Conservation (phyloP, 2,329 filamentous ascomycete genomes). For the Cladosporium oxysporum region DNA sequence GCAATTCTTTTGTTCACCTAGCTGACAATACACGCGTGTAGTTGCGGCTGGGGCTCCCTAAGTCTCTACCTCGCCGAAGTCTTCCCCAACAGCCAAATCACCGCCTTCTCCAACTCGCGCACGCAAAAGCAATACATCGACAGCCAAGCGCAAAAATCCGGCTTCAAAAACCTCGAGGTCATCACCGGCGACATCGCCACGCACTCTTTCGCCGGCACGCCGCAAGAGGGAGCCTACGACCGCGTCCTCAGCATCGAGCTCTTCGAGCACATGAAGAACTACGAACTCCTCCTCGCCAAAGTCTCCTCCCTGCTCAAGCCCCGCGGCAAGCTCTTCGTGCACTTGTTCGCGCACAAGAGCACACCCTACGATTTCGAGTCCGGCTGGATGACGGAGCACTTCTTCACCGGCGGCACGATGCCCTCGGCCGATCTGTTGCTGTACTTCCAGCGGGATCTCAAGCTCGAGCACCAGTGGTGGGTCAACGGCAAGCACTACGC, state of each 20-base stretch:
- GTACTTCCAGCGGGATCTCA: conserved; percentile 66
- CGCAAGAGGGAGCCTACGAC: conserved; percentile 52
- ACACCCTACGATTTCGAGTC: conserved; percentile 71
- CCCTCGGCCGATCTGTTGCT: conserved; percentile 65
- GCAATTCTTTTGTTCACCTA: conserved; percentile 22
- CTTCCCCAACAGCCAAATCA: conserved; percentile 63
- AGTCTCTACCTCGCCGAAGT: conserved; percentile 66
- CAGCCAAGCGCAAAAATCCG: conserved; percentile 55
- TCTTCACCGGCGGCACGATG: conserved; percentile 75
- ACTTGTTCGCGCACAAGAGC: conserved; percentile 65
- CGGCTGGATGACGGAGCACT: conserved; percentile 73
- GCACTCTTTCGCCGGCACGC: conserved; percentile 60
- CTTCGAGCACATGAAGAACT: conserved; percentile 79
- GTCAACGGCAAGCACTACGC: conserved; percentile 69
- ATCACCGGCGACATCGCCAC: conserved; percentile 68
- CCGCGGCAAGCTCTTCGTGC: conserved; percentile 67
- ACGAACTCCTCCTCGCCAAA: conserved; percentile 67
- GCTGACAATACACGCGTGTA: conserved; percentile 33
- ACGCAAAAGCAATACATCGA: conserved; percentile 71
- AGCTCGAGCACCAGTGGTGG: conserved; percentile 67
- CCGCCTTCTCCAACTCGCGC: conserved; percentile 68
- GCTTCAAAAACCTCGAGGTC: conserved; percentile 61
- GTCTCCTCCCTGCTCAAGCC: conserved; percentile 60
- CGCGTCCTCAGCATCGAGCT: conserved; percentile 69
- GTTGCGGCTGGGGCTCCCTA: conserved; percentile 69